Conservation (phyloP, 2,329 filamentous ascomycete genomes). For the Fusarium ramigenum region DNA sequence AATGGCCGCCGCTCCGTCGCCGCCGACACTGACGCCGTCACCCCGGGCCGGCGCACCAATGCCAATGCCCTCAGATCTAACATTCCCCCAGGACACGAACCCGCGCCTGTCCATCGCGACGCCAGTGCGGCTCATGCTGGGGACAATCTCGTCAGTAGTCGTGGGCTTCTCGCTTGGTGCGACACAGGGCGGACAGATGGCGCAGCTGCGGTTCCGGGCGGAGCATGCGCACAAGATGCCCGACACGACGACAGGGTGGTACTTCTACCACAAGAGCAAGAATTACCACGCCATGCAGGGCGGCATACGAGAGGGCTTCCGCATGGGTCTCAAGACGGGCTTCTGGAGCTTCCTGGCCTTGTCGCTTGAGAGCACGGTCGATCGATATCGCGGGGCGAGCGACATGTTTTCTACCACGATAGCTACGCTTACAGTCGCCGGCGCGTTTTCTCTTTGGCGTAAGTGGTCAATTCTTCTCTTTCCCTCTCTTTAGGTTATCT, state of each 20-base stretch:
- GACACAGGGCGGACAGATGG: slow-evolving; percentile 75
- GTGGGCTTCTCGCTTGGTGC: slow-evolving; percentile 77
- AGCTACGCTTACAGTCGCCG: slow-evolving; percentile 85
- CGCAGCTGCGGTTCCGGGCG: slow-evolving; percentile 86
- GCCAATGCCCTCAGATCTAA: slow-evolving; percentile 25
- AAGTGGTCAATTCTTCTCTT: slow-evolving; percentile 49
- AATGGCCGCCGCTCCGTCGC: slow-evolving; percentile 14
- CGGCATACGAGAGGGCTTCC: slow-evolving; percentile 80
- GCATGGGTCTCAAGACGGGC: slow-evolving; percentile 75
- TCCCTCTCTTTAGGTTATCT: background rate
- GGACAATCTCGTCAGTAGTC: slow-evolving; percentile 69
- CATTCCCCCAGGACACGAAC: slow-evolving; percentile 43
- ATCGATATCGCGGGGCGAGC: slow-evolving; percentile 72
- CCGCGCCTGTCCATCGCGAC: slow-evolving; percentile 71
- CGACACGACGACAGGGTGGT: slow-evolving; percentile 86
- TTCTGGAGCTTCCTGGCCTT: slow-evolving; percentile 82
- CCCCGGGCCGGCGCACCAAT: slow-evolving; percentile 27
- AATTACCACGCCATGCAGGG: slow-evolving; percentile 88
- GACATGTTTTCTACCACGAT: slow-evolving; percentile 85
- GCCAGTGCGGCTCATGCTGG: slow-evolving; percentile 71
- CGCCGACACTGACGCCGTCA: slow-evolving; percentile 8
- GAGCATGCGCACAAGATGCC: slow-evolving; percentile 97
- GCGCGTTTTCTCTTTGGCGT: slow-evolving; percentile 89
- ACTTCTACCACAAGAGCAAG: slow-evolving; percentile 98
- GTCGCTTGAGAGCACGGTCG: slow-evolving; percentile 84